Base-by-base conservation (phyloP, 192 early-diverging fungal genomes). In the Coemansia sp. region DNA sequence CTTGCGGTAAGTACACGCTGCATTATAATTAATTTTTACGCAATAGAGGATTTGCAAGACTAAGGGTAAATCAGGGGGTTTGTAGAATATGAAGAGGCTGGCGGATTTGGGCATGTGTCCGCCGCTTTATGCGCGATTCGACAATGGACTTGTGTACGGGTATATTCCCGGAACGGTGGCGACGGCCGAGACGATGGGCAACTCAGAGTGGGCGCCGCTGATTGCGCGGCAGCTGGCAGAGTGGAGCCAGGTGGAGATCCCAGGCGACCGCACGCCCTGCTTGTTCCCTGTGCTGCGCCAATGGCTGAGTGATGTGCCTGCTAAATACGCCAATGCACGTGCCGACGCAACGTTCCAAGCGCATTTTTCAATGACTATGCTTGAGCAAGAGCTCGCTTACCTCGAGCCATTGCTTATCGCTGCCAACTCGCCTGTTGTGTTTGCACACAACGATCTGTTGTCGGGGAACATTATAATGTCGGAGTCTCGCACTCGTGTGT, bases 131-230 rank as follows among this genome's bases (percentile, higher is more conserved):
- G 93, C 88, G 17, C 85, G 88, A 23, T 96, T 98, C 74, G 71
- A 82, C n/a, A 96, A 96, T 76, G 96, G 96, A 5, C 69, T 98
- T 2, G 88, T 95, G 21, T 96, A 98, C 74, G 96, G 96, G 3
- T 98, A 77, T 59, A 86, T 94, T 22, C 80, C 86, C 8, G 93
- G 94, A 4, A 77, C 77, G 9, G 88, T 90, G 0, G 87, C 89
- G 61, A 77, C 82, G 54, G 87, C 89, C 19, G 76, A 86, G 2
- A 89, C 93, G 41, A 91, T 98, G 91, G 68, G 87, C 14, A 84
- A 89, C 64, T n/a, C n/a, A n/a, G 81, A 87, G 70, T 91, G 87
- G 73, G 88, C 90, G 19, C 58, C 74, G 10, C 86, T 95, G 56
- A 88, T 96, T 43, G 94, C 96, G 23, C 75, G 79, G 38, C 83